Evolutionary conservation across 495 filamentous ascomycete species (phyloP), one percentile per base, ranked within the genome.

Genomic region (Oidiodendron maius): DNA sequence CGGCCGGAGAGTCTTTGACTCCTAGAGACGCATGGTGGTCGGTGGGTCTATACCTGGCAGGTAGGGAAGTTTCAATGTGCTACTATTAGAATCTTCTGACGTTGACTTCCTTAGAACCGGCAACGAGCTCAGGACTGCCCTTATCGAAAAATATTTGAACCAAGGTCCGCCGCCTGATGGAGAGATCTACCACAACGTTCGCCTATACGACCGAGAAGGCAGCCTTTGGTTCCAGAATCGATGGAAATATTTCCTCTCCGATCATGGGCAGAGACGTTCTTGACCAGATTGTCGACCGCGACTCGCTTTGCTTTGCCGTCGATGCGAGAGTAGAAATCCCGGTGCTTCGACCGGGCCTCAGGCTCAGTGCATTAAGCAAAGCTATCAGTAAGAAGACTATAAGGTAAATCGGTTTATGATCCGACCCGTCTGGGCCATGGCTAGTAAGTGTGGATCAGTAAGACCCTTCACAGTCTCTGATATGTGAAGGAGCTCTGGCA

Each of bases 121-220:
- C 46, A 13, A 24, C 2, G 49, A 60, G 13, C 52, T 68, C 2
- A 39, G 40, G 38, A 62, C 45, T 4, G 30, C 25, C 20, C 56
- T 67, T 1, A 41, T 58, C 18, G 58, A 71, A 25, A 59, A 70
- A 46, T 71, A 69, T 46, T 45, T 56, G 2, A 69, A 69, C 34
- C 52, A 71, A 51, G 56, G 57, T 39, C 38, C 48, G 28, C 64
- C 56, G 3, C 58, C 18, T n/a, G 59, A 69, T 46, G 56, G 66
- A 12, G 61, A 71, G 32, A 63, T 73, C 18, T 73, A 69, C 48
- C 45, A 58, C 9, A 70, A 71, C 53, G 59, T 69, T 24, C 59
- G 62, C 1, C 55, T 67, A 49, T 71, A 71, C 48, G 26, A 64
- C 22, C 21, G 18, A 41, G 40, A 51, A 22, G 15, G 40, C 4